Base-by-base conservation (phyloP, 345 rosid genomes). In the Lepidium didymum region DNA sequence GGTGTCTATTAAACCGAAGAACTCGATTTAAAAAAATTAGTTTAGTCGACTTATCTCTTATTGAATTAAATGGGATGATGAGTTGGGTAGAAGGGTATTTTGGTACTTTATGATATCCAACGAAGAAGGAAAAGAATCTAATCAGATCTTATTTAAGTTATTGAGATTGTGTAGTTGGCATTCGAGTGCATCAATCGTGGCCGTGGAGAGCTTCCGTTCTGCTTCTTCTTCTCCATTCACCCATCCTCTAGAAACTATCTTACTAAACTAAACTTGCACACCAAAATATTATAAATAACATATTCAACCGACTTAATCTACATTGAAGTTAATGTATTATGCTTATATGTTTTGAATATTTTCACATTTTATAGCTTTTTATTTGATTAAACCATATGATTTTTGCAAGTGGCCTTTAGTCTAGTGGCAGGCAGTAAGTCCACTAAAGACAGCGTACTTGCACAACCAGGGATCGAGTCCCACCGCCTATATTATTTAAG, bases 181-280 rank as follows among this genome's bases (percentile, higher is more conserved):
- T 41, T 57, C 9, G 59, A 73, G 61, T 73, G 72, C 61, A 10
- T 57, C n/a, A 57, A 65, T 73, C 71, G 77, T 73, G 76, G 45
- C 13, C 10, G 29, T 64, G 60, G 66, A 72, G 60, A 72, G 60
- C 45, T 64, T 72, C 71, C 66, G 0, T 7, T 72, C 14, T 36
- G 42, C 44, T 47, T 64, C 76, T 53, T 53, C 61, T 16, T 31
- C 52, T 29, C 23, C 35, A 23, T 49, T 47, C 19, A 33, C 16
- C 23, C 41, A 62, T 54, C 23, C 47, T 43, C 40, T 21, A 27
- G 1, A 25, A 37, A 16, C 33, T 40, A 16, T 2, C 3, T 33
- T n/a, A 31, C 47, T 15, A 46, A 46, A 23, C 16, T n/a, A n/a
- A n/a, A n/a, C n/a, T 44, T 44, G 13, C 62, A 67, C 31, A 43